Conservation (phyloP, 352 stramenopile genomes). For the Globisporangium nagaii region DNA sequence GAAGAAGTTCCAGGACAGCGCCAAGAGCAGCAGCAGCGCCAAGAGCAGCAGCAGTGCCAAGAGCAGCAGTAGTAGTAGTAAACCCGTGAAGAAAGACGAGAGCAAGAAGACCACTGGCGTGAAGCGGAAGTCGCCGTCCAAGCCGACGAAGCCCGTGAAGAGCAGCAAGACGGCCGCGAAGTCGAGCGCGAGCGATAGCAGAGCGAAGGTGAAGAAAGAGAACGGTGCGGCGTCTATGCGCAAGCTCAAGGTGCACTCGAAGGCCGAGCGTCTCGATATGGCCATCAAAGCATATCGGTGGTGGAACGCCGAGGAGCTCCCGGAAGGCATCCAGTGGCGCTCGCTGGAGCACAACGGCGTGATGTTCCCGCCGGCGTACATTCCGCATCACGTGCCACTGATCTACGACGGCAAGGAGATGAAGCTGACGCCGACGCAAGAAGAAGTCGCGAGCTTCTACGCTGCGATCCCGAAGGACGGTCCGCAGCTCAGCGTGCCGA, state of each 20-base stretch:
- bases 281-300: conserved; percentile 98
- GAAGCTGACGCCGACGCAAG: conserved; percentile 91
- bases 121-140: conserved; percentile 49
- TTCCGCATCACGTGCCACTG: conserved; percentile 94
- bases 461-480: conserved; percentile 95
- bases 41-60: conserved; percentile 10
- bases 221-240: conserved; percentile 37
- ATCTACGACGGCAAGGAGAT: conserved; percentile 93
- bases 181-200: conserved; percentile 29
- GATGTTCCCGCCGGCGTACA: conserved; percentile 95
- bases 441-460: conserved; percentile 95
- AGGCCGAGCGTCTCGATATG: conserved; percentile 92
- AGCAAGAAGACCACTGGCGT: conserved; percentile 16
- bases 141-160: conserved; percentile 22
- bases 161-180: conserved; percentile 44
- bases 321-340: conserved; percentile 95
- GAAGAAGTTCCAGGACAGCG: conserved; percentile 31
- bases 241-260: conserved; percentile 93
- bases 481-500: conserved; percentile 96
- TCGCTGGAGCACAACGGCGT: conserved; percentile 99
- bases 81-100: conserved; percentile 40
- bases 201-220: conserved; percentile 41
- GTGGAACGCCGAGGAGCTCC: conserved; percentile 96
- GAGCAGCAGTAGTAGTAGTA: conserved; percentile 19
- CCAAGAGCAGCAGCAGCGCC: conserved; percentile 6